Evolutionary conservation across 345 rosid genomes (phyloP), one percentile per base, ranked within the genome.

Genomic region (Iberis pinnata): DNA sequence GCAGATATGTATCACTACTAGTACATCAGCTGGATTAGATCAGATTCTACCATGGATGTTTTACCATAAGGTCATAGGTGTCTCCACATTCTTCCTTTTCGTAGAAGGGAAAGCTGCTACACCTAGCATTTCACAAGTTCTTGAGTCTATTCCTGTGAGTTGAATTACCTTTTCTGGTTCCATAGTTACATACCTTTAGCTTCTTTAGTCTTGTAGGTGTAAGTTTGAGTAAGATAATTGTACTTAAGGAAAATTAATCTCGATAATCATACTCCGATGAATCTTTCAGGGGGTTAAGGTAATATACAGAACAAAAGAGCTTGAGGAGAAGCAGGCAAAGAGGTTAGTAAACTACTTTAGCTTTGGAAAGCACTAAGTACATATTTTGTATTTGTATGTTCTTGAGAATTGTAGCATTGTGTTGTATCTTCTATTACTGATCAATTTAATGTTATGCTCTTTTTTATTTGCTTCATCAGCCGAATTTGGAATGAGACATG

Each of bases 401-500:
- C 46, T 22, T 31, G 10, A 3, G 36, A 15, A 17, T 4, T 53
- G 18, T 17, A 31, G 32, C 33, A 32, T 11, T 53, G 42, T 31
- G n/a, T n/a, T 60, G 52, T 47, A n/a, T 33, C 22, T 38, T 59
- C 43, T 47, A 39, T 29, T 12, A 10, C 66, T 49, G 31, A 49
- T 38, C 47, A 40, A 9, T 32, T 12, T 16, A 37, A 7, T 61
- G 18, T 43, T 35, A 1, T 59, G 1, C 40, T 41, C 17, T 27
- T 2, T 18, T 19, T 26, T 59, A 14, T 18, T 57, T 48, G 54
- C 13, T 43, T 40, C 50, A 20, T 71, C 72, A 92, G 98, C 63
- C 95, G 95, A 59, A 80, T 88, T 50, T 92, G 98, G 98, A 88
- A 88, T 33, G 97, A 92, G 82, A 92, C 98, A 2, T 88, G 98